A percentile compares a stretch with the other conserved stretches of the same genome.
phyloP scores from a whole-genome alignment of 257 asterid species.

The Solanum appendiculatum region DNA sequence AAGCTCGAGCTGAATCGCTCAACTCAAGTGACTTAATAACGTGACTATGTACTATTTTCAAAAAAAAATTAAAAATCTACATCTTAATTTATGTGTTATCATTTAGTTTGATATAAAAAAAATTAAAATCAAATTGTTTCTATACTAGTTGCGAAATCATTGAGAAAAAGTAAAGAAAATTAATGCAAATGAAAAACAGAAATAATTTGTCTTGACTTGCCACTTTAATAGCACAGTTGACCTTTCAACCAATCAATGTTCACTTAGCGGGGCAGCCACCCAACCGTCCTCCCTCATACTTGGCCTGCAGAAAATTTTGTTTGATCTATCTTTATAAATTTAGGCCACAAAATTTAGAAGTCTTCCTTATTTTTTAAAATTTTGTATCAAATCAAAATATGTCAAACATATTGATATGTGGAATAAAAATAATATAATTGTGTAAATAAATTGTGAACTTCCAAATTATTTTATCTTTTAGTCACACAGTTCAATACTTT shows the following conservation, averaged over 20 bases:
- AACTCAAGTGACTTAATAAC: too few species aligned
- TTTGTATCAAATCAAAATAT: too few species aligned
- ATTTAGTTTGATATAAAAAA: too few species aligned
- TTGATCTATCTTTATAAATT: too few species aligned
- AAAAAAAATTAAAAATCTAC: too few species aligned
- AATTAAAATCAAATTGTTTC: not conserved
- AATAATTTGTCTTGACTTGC: not conserved
- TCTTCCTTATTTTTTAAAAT: too few species aligned
- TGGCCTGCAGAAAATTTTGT: not conserved
- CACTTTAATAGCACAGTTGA: not conserved
- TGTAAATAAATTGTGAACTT: too few species aligned
- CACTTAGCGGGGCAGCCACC: not conserved
- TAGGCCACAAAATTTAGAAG: too few species aligned
- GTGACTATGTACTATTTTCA: too few species aligned
- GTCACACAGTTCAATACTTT: not conserved
- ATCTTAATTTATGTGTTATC: not conserved
- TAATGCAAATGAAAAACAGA: not conserved
- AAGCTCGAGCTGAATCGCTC: too few species aligned
- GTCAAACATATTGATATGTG: not conserved
- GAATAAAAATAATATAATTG: too few species aligned
- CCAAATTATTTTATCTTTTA: not conserved
- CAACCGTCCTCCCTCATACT: not conserved
- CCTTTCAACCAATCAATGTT: not conserved
- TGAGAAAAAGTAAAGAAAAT: not conserved
- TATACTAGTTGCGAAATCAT: too few species aligned